Evolutionary conservation across 2,329 filamentous ascomycete species (phyloP).

Genomic region (Pyrenochaeta sp.): DNA sequence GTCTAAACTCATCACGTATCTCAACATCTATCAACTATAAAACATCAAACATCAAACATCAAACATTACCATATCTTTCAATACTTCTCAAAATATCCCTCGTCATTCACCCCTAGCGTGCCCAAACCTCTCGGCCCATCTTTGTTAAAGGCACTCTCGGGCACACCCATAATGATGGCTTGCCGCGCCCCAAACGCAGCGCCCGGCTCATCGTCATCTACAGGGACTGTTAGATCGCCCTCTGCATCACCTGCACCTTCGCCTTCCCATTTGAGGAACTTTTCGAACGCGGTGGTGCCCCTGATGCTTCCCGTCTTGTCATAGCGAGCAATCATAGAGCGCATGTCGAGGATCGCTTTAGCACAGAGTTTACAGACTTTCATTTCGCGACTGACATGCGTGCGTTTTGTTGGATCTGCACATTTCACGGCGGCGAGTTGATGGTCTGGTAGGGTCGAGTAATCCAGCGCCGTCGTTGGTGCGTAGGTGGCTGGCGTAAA

Average conservation of each 20-base stretch:
- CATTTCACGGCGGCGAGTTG: slow-evolving; percentile 35
- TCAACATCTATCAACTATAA: not conserved
- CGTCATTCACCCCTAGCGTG: slow-evolving; percentile 15
- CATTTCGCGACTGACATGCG: slow-evolving; percentile 33
- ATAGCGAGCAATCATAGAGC: slow-evolving; percentile 39
- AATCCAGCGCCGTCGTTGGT: slow-evolving; percentile 18
- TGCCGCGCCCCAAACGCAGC: slow-evolving; percentile 26
- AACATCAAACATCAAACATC: not conserved
- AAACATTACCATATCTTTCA: not conserved
- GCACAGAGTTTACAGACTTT: slow-evolving; percentile 41
- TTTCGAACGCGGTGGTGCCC: slow-evolving; percentile 40
- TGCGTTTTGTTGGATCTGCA: slow-evolving; percentile 22
- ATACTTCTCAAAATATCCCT: slow-evolving; percentile 7
- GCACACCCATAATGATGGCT: slow-evolving; percentile 33
- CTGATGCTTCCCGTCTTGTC: slow-evolving; percentile 41
- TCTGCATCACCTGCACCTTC: slow-evolving; percentile 25
- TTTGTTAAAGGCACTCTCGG: slow-evolving; percentile 22
- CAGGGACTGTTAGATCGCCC: slow-evolving; percentile 31
- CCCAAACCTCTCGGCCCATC: slow-evolving; percentile 21
- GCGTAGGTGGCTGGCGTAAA: slow-evolving; percentile 3
- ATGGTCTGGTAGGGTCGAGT: slow-evolving; percentile 35
- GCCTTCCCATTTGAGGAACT: slow-evolving; percentile 37
- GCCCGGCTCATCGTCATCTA: slow-evolving; percentile 20
- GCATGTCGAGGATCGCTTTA: slow-evolving; percentile 39
- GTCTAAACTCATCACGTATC: not conserved